Base-by-base conservation (phyloP, 139 green algal genomes). In the Eudorina sp. region DNA sequence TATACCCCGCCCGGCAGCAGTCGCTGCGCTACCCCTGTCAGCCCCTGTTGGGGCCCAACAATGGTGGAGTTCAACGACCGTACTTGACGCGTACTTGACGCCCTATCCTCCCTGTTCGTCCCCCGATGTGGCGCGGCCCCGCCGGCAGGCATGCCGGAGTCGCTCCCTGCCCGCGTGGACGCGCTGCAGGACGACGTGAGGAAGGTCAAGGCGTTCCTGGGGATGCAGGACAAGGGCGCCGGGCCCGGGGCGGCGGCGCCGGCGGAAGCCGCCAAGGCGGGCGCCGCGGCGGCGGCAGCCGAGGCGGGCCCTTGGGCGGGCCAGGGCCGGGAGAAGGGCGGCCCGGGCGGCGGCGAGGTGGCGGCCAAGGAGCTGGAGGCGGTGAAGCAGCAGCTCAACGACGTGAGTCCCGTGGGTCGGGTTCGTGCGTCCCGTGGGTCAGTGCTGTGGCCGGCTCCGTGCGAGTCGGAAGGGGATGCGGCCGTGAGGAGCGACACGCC, bases 361-460 rank as follows among this genome's bases (percentile, higher is more conserved):
- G 27, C 81, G 36, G 48, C 66, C 36, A 45, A 51, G 68, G 83
- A 81, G 31, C 8, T 88, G 48, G 83, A 72, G n/a, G 69, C 72
- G 0, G 68, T 82, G 43, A 88, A 82, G 46, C 27, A 88, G 27
- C 46, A 81, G 16, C 45, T 88, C 1, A 40, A 73, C 34, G 51
- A 88, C 4, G 68, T 88, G 51, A 36, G 68, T 68, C n/a, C n/a
- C n/a, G n/a, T n/a, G n/a, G n/a, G 55, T 68, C 4, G 72, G 72
- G 41, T 19, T 3, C 38, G 11, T 36, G 34, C 3, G n/a, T 18
- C 5, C 64, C 18, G 29, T 40, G 64, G 64, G 29, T 73, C 34
- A 38, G 25, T 73, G 25, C 29, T 38, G 34, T 9, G 29, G 29
- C 11, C 34, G 7, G 55, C 55, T 66, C 4, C 6, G 55, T 66